phyloP scores from a whole-genome alignment of 257 asterid species.

The Gynochthodes officinalis region DNA sequence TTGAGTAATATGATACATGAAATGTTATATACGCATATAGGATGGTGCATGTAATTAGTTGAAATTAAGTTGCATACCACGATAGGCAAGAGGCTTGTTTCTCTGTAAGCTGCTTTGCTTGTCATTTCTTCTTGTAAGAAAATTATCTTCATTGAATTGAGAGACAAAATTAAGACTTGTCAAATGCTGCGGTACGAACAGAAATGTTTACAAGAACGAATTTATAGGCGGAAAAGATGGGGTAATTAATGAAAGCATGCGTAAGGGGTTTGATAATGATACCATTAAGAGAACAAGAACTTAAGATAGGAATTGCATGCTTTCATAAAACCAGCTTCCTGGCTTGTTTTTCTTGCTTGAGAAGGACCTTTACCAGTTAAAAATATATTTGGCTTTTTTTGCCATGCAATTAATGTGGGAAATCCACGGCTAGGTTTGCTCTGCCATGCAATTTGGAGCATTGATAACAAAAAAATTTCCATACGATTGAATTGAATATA shows the following conservation, averaged over 20 bases:
- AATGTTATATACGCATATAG: too few relatives aligned
- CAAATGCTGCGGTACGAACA: too few relatives aligned
- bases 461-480: background rate
- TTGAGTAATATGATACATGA: too few relatives aligned
- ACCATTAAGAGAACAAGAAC: conserved; percentile 15
- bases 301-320: conserved; percentile 20
- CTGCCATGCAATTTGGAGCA: conserved; percentile 29
- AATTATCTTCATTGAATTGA: background rate
- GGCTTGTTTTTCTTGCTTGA: conserved; percentile 18
- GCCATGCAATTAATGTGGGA: conserved; percentile 30
- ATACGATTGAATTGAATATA: too few relatives aligned
- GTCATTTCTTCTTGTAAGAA: conserved; percentile 5
- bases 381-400: too few relatives aligned
- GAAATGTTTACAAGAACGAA: too few relatives aligned
- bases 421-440: background rate
- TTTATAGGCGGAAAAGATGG: conserved; percentile 12
- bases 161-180: background rate
- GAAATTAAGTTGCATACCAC: conserved; percentile 3
- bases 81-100: background rate
- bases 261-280: background rate
- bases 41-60: too few relatives aligned
- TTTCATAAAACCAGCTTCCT: conserved; percentile 5
- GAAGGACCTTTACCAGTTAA: conserved; percentile 29
- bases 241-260: background rate
- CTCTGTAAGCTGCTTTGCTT: background rate